Evolutionary conservation across 805 yeast genomes (phyloP).

Genomic region (Candida cerambycidarum): DNA sequence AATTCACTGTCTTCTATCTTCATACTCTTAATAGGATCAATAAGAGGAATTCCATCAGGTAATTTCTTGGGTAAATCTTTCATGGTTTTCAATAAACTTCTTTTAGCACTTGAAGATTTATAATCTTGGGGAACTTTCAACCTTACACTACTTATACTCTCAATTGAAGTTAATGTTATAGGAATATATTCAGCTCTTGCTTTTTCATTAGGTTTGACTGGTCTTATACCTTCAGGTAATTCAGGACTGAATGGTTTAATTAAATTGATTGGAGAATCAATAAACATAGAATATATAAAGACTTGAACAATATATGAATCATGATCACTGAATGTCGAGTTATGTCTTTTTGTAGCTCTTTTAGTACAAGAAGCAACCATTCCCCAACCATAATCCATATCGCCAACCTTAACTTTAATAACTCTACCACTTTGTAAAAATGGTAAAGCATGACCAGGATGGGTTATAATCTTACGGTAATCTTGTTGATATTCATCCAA

Average conservation of each 20-base stretch:
- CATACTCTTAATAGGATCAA: constrained; percentile 93
- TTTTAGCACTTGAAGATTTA: constrained; percentile 56
- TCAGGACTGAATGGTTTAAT: constrained; percentile 74
- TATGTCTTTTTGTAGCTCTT: constrained; percentile 59
- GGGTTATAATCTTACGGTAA: constrained; percentile 77
- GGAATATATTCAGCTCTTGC: constrained; percentile 79
- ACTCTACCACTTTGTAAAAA: constrained; percentile 90
- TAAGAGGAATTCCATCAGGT: constrained; percentile 86
- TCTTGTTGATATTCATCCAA: constrained; percentile 71
- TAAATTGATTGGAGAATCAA: constrained; percentile 80
- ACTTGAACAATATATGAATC: constrained; percentile 88
- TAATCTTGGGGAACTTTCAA: constrained; percentile 77
- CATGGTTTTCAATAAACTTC: constrained; percentile 66
- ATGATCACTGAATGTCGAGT: constrained; percentile 70
- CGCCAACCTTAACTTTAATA: constrained; percentile 61
- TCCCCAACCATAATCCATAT: constrained; percentile 92
- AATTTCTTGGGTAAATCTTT: constrained; percentile 79
- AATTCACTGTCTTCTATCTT: constrained; percentile 84
- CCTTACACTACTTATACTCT: constrained; percentile 74
- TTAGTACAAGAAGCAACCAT: constrained; percentile 76
- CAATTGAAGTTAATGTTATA: constrained; percentile 75
- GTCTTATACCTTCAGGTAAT: constrained; percentile 88
- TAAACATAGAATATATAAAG: constrained; percentile 72
- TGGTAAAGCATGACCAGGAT: constrained; percentile 82
- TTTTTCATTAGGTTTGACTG: constrained; percentile 71